Conservation (phyloP, 2,329 filamentous ascomycete species). For the Myriangium duriaei region DNA sequence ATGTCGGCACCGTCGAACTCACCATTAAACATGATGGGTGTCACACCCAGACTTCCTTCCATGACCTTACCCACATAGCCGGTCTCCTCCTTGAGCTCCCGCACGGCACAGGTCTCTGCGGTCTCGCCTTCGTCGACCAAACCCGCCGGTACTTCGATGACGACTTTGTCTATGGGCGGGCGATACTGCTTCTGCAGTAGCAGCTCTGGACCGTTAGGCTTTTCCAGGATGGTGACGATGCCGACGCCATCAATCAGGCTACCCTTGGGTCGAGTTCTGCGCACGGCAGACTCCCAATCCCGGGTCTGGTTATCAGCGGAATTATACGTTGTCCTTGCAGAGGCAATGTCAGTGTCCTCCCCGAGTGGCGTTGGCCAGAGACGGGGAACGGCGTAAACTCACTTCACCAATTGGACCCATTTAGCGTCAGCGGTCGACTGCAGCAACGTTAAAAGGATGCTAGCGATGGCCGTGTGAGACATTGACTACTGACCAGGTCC, state of each 20-base stretch:
- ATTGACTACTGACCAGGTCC: conserved; percentile 9
- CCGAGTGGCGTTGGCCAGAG: background rate
- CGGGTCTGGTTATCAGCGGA: conserved; percentile 11
- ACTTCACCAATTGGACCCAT: conserved; percentile 30
- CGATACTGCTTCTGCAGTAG: conserved; percentile 44
- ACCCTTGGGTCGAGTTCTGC: conserved; percentile 41
- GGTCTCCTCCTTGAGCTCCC: conserved; percentile 49
- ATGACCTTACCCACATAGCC: conserved; percentile 43
- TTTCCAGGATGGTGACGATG: conserved; percentile 41
- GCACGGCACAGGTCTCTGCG: conserved; percentile 42
- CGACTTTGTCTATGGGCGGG: conserved; percentile 44
- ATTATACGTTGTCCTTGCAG: conserved; percentile 37
- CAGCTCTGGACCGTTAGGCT: conserved; percentile 35
- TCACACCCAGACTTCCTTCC: conserved; percentile 15
- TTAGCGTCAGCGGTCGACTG: conserved; percentile 24
- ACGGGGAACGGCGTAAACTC: conserved; percentile 12
- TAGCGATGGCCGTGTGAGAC: background rate
- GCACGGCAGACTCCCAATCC: conserved; percentile 36
- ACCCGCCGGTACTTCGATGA: conserved; percentile 49
- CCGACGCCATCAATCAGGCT: conserved; percentile 47
- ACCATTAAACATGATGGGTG: conserved; percentile 33
- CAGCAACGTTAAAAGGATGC: conserved; percentile 1
- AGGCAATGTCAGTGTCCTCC: conserved; percentile 1
- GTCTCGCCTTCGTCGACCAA: conserved; percentile 46
- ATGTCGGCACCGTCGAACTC: conserved; percentile 14